These are phyloP conservation scores for bread wheat (Triticum aestivum) DNA, from an alignment of 176 grass and related monocot genomes.

Conservation along the genomic window IWGSC_CS_RefSeq_v2.1 NC_057805.1:453267805-453268304, in stretches of 20 bases:
- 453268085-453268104: neutral
- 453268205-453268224: neutral
- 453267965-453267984: too few relatives aligned
- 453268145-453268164: slow-evolving; percentile 23
- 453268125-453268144: neutral
- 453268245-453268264: neutral
- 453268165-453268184: slow-evolving; percentile 34
- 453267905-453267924: too few relatives aligned
- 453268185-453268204: slow-evolving; percentile 12
- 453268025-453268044: too few relatives aligned
- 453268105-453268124: neutral
- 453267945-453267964: too few relatives aligned
- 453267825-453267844: neutral
- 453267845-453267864: neutral
- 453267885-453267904: neutral
- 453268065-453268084: neutral
- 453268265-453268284: too few relatives aligned
- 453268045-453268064: neutral
- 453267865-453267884: neutral
- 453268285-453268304: too few relatives aligned
- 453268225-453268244: neutral
- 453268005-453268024: too few relatives aligned
- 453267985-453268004: too few relatives aligned
- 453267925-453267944: too few relatives aligned
- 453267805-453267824: neutral